These are phyloP conservation scores for Phytopythium mirpurense DNA, from an alignment of 352 stramenopile genomes.

Conservation along the genomic window DNA sequence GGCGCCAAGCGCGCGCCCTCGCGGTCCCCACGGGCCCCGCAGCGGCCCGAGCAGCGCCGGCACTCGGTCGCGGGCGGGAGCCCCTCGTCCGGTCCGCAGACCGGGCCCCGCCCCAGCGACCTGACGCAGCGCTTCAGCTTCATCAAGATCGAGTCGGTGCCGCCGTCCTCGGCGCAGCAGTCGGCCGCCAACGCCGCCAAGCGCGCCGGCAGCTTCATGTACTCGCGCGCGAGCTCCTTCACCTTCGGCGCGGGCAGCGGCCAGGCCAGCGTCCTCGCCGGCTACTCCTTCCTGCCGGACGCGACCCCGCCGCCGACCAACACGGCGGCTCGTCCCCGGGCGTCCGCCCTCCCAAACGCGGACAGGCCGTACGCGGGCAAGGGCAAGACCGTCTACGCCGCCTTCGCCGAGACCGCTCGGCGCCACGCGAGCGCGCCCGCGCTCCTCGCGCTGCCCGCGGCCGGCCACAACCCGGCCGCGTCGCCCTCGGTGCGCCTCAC, in stretches of 20 bases:
- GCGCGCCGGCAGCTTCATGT: constrained; percentile 28
- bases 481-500: constrained; percentile 13
- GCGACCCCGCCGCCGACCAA: not conserved
- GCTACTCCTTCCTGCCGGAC: constrained; percentile 6
- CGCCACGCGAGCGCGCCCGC: constrained; percentile 16
- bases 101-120: too few species aligned
- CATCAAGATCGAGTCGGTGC: constrained; percentile 26
- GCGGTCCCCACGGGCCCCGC: too few species aligned
- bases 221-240: constrained; percentile 21
- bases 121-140: constrained; percentile 13
- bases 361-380: not conserved
- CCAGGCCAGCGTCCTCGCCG: not conserved
- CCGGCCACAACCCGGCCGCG: not conserved
- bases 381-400: constrained; percentile 16
- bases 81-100: too few species aligned
- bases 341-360: constrained; percentile 3
- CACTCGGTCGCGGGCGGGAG: not conserved
- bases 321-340: not conserved
- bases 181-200: not conserved
- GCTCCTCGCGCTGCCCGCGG: constrained; percentile 4
- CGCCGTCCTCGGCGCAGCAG: constrained; percentile 1
- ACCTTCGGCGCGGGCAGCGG: not conserved
- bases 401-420: constrained; percentile 24
- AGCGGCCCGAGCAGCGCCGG: not conserved
- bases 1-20: not conserved